Evolutionary conservation across 1,139 yeast genomes (phyloP).

Genomic region (Scheffersomyces cryptocercus): DNA sequence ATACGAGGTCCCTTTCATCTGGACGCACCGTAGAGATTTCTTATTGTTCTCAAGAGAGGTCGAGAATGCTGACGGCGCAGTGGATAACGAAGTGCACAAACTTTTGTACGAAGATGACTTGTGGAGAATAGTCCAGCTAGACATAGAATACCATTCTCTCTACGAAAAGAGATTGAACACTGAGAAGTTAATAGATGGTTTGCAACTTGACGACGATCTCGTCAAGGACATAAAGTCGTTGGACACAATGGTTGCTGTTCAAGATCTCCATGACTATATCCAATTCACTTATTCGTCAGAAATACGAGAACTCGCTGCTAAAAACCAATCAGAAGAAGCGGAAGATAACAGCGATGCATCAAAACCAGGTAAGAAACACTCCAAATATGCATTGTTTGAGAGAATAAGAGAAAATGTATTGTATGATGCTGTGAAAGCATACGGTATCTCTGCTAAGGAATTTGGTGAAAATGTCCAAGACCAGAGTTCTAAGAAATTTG

Average conservation of each 20-base stretch:
- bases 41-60: conserved; percentile 62
- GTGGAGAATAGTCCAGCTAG: conserved; percentile 87
- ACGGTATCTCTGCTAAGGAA: conserved; percentile 77
- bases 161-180: conserved; percentile 73
- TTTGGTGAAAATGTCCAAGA: conserved; percentile 83
- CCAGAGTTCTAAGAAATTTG: conserved; percentile 47
- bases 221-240: conserved; percentile 60
- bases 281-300: conserved; percentile 80
- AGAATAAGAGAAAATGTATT: conserved; percentile 69
- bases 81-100: conserved; percentile 48
- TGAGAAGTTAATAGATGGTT: conserved; percentile 54
- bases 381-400: conserved; percentile 73
- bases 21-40: conserved; percentile 94
- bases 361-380: conserved; percentile 55
- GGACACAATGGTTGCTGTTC: conserved; percentile 73
- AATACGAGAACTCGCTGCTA: conserved; percentile 47
- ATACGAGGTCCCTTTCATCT: conserved; percentile 93
- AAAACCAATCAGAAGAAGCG: conserved; percentile 20
- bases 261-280: conserved; percentile 83
- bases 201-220: conserved; percentile 58
- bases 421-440: conserved; percentile 67
- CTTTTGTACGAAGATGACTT: conserved; percentile 78
- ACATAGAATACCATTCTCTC: conserved; percentile 85
- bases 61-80: conserved; percentile 43
- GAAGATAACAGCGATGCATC: conserved; percentile 18